These are phyloP conservation scores for Begonia fuchsioides DNA, from an alignment of 306 rosid species.

Conservation along the genomic window DNA sequence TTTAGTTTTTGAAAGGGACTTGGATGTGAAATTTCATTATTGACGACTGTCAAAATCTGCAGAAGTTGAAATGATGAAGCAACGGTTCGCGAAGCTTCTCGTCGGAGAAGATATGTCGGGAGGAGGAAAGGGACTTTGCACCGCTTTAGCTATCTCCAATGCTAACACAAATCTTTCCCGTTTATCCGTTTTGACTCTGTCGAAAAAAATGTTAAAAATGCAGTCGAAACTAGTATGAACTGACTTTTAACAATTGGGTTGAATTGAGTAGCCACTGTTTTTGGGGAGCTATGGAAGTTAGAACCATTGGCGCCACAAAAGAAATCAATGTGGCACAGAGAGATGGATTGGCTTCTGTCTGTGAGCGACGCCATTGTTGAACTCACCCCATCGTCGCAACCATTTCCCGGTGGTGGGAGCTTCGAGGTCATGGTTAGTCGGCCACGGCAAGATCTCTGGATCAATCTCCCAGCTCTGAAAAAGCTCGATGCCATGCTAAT, in stretches of 20 bases:
- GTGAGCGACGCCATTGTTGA: conserved; percentile 86
- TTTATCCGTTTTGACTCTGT: conserved; percentile 11
- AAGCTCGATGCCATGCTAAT: conserved; percentile 9
- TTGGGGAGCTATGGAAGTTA: conserved; percentile 83
- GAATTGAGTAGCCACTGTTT: conserved; percentile 46
- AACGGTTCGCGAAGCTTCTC: conserved; percentile 75
- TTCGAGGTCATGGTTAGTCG: conserved; percentile 45
- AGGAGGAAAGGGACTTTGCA: conserved; percentile 77
- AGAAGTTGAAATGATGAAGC: conserved; percentile 82
- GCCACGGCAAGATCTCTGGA: conserved; percentile 4
- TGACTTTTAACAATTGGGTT: neutral
- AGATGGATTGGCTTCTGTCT: conserved; percentile 73
- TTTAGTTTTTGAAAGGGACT: neutral
- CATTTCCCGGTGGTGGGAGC: conserved; percentile 72
- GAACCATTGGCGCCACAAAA: conserved; percentile 51
- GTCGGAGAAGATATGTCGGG: conserved; percentile 99
- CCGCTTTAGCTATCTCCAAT: conserved; percentile 83
- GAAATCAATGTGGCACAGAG: conserved; percentile 82
- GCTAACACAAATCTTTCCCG: conserved; percentile 90
- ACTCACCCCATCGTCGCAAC: conserved; percentile 64
- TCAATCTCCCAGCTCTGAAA: conserved; percentile 6
- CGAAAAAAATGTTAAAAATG: neutral
- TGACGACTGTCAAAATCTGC: neutral
- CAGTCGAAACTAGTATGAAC: neutral
- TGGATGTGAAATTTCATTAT: too few relatives aligned